Base-by-base conservation (phyloP, 139 green algal species). In the Ulvella scutata region DNA sequence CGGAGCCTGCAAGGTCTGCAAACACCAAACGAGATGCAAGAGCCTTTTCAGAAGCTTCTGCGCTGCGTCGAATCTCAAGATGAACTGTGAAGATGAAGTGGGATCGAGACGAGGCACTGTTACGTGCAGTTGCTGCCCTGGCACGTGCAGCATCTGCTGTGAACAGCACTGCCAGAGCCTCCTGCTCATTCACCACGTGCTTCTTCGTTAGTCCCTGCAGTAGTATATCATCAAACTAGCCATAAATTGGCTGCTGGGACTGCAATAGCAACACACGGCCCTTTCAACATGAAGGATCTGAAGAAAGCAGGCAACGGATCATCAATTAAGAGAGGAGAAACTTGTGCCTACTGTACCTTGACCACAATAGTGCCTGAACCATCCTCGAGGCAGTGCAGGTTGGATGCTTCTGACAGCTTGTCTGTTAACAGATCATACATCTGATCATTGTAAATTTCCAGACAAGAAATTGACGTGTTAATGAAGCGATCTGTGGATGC, bases 381-480 rank as follows among this genome's bases (percentile, higher is more conserved):
- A n/a, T 74, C 35, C 36, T 43, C 62, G 6, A 33, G 35, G 40
- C 36, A 74, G 23, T 74, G 28, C 9, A 74, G 62, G 23, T 51
- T n/a, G 35, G 10, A 20, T 74, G 62, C 62, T 51, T 23, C 28
- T 6, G 35, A 23, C 40, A 85, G 86, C 28, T 76, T 60, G 38
- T 91, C 85, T 0, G 86, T 75, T 67, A 94, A 79, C 75, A 94
- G 79, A 76, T 94, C 89, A 61, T 90, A 91, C 60, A 90, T 73
- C 33, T 80, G 79, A 78, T 92, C 88, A 74, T 93, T 93, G 81
- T 92, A 89, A 59, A 92, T 91, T 80, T 92, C 88, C 29, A 95
- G 75, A 82, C 92, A 95, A 13, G 85, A 90, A 37, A 91, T 86
- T 74, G 85, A 78, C 6, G 60, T 21, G 43, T 67, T 26, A 26